Conservation (phyloP, 352 stramenopile genomes). For the Globisporangium nagaii region DNA sequence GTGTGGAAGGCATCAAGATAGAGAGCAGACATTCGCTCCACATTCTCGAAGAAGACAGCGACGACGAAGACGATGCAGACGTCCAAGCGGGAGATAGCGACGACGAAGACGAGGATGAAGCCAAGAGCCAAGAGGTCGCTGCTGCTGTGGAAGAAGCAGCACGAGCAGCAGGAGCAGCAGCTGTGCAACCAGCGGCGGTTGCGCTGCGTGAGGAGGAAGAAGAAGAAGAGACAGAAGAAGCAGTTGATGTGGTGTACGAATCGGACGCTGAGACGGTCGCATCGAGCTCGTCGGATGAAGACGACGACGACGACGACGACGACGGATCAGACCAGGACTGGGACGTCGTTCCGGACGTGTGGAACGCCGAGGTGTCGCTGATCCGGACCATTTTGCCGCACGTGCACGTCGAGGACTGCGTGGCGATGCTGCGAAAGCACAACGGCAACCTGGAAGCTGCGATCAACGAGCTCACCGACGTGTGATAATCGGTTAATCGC, state of each 20-base stretch:
- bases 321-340: conserved; percentile 22
- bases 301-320: conserved; percentile 20
- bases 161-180: no score
- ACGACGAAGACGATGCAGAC: no score
- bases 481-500: no score
- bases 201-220: neutral
- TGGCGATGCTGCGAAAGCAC: conserved; percentile 44
- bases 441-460: conserved; percentile 52
- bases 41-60: neutral
- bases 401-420: conserved; percentile 33
- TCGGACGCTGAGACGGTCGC: conserved; percentile 56
- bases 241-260: conserved; percentile 18
- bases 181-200: neutral
- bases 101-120: neutral
- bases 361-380: conserved; percentile 33
- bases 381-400: conserved; percentile 54
- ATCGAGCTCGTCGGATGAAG: conserved; percentile 44
- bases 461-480: conserved; percentile 54
- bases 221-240: conserved; percentile 15
- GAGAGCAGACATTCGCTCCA: neutral
- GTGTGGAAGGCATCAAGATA: conserved; percentile 3
- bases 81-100: neutral
- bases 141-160: neutral
- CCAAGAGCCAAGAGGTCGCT: neutral
- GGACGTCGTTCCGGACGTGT: conserved; percentile 36